Base-by-base conservation (phyloP, 306 rosid genomes). In the Geum urbanum region DNA sequence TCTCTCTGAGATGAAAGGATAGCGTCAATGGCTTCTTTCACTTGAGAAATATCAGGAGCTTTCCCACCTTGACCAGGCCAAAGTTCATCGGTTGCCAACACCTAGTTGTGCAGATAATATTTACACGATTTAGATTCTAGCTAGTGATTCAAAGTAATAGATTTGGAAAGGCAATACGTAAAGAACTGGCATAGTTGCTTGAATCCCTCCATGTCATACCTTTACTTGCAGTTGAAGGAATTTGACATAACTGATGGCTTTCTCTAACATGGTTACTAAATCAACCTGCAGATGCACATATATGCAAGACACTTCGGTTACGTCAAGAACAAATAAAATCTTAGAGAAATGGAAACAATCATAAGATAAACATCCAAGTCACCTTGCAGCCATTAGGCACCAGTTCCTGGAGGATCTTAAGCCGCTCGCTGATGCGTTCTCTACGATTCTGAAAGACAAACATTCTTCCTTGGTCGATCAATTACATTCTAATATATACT, bases 311-410 rank as follows among this genome's bases (percentile, higher is more conserved):
- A 24, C 10, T 9, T 76, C 40, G 15, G 68, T 20, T 14, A 39
- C 19, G 18, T 6, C 43, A 9, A 27, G 19, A 44, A 15, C 16
- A 50, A n/a, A 43, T 11, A 20, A 24, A 9, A 10, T 19, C 27
- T 48, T 12, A 63, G 39, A 56, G 9, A 61, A 27, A 15, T 22
- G 20, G 56, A 7, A 9, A 24, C 32, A 19, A 20, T 19, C 14
- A 1, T 32, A 32, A 32, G 37, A 32, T 32, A 32, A 32, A 1
- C 1, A 32, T 32, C 37, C 37, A 32, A 32, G 37, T 32, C 5
- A 56, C 96, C 98, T 92, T 92, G 77, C 95, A 89, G 77, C 98
- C 98, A 44, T 88, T 92, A 5, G 96, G 98, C 0, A 92, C 92
- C 52, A 92, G 74, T 77, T 89, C 96, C 62, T 89, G 96, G 13